Conservation (phyloP, 805 yeast genomes). For the Candida loeiensis region DNA sequence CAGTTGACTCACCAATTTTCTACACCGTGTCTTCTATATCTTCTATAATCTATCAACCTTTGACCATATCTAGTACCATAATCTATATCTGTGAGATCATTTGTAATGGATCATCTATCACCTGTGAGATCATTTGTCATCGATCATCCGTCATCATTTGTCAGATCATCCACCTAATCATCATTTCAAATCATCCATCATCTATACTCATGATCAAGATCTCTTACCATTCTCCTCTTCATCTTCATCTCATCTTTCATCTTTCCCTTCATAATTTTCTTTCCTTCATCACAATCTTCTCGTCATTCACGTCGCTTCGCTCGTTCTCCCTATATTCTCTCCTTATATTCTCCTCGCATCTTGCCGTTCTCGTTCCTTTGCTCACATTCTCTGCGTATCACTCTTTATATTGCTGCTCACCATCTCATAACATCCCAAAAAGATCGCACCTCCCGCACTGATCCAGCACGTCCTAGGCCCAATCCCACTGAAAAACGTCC, state of each 20-base stretch:
- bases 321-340: neutral
- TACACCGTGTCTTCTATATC: too few species aligned
- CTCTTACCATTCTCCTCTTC: neutral
- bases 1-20: too few species aligned
- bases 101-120: too few species aligned
- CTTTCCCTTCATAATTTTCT: neutral
- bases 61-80: too few species aligned
- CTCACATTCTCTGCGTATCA: neutral
- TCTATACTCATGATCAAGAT: neutral
- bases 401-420: conserved; percentile 23
- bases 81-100: too few species aligned
- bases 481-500: conserved; percentile 74
- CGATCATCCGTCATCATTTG: too few species aligned
- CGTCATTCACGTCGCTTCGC: neutral
- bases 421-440: conserved; percentile 88
- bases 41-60: too few species aligned
- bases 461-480: conserved; percentile 98
- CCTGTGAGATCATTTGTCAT: too few species aligned
- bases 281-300: neutral
- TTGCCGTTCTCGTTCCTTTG: too few species aligned
- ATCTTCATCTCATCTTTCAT: neutral
- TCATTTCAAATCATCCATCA: neutral
- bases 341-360: neutral
- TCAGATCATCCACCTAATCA: neutral
- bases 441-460: conserved; percentile 96